A percentile compares a stretch with the other conserved stretches of the same genome.
Evolutionary conservation across 2,329 filamentous ascomycete genomes (phyloP).

Genomic region (Aureobasidium zeae): DNA sequence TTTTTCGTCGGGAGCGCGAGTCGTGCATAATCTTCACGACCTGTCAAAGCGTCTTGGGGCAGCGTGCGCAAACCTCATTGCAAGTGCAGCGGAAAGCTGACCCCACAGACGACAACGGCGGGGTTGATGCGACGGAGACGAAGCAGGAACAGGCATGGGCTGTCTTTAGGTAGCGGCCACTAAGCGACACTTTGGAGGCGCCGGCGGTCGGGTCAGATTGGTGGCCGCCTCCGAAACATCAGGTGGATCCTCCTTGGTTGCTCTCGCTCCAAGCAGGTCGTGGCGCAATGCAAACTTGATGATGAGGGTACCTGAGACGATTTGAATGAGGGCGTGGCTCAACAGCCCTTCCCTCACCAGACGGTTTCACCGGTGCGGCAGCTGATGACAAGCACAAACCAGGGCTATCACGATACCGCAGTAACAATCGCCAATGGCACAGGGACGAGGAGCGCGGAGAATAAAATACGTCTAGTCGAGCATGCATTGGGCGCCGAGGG

Average conservation of each 20-base stretch:
- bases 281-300: conserved; percentile 10
- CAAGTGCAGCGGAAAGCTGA: too few species aligned
- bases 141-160: conserved; percentile 15
- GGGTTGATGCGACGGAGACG: conserved; percentile 14
- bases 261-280: conserved; percentile 3
- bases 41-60: conserved; percentile 10
- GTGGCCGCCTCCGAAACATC: conserved; percentile 13
- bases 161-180: neutral
- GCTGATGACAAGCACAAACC: neutral
- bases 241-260: conserved; percentile 9
- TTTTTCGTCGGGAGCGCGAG: conserved; percentile 11
- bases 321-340: conserved; percentile 11
- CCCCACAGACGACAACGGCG: conserved; percentile 11
- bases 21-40: conserved; percentile 6
- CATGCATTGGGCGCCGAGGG: conserved; percentile 10
- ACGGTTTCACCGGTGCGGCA: neutral
- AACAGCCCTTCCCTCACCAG: conserved; percentile 8
- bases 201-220: conserved; percentile 8
- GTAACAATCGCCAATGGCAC: conserved; percentile 12
- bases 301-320: conserved; percentile 2
- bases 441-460: conserved; percentile 8
- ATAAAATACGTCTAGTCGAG: conserved; percentile 1
- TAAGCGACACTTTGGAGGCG: conserved; percentile 14
- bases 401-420: conserved; percentile 7
- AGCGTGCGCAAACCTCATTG: conserved; percentile 14